phyloP scores from a whole-genome alignment of 2,329 filamentous ascomycete genomes.

The Arthrobotrys musiformis region DNA sequence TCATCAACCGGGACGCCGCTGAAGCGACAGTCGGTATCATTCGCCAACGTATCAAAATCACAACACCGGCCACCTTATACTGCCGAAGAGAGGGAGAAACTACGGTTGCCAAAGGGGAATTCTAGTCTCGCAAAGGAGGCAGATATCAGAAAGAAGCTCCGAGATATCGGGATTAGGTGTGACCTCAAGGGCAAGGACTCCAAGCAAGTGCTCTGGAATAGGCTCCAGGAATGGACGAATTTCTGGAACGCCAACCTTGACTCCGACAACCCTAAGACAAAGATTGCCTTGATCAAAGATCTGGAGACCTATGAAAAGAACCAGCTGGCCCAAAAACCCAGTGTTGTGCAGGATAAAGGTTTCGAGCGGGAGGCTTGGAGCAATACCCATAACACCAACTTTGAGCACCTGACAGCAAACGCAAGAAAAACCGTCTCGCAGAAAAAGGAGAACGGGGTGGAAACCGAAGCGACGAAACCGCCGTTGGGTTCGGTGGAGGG shows the following conservation, averaged over 20 bases:
- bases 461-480: not conserved
- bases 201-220: constrained; percentile 73
- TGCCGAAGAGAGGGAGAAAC: constrained; percentile 60
- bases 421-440: constrained; percentile 69
- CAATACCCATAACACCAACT: constrained; percentile 76
- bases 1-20: constrained; percentile 24
- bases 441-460: constrained; percentile 25
- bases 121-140: constrained; percentile 87
- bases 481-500: not conserved
- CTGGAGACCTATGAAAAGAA: constrained; percentile 88
- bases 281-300: constrained; percentile 78
- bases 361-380: constrained; percentile 85
- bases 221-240: constrained; percentile 93
- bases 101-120: constrained; percentile 74
- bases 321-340: constrained; percentile 66
- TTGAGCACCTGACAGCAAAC: constrained; percentile 80
- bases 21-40: constrained; percentile 20
- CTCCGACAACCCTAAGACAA: constrained; percentile 76
- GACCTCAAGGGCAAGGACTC: constrained; percentile 73
- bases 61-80: constrained; percentile 57
- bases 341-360: constrained; percentile 79
- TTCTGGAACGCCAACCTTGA: constrained; percentile 98
- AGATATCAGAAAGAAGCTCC: constrained; percentile 80
- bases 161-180: constrained; percentile 75
- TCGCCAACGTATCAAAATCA: constrained; percentile 11